Base-by-base conservation (phyloP, 768 basidiomycete species). In the Amanita inopinata region DNA sequence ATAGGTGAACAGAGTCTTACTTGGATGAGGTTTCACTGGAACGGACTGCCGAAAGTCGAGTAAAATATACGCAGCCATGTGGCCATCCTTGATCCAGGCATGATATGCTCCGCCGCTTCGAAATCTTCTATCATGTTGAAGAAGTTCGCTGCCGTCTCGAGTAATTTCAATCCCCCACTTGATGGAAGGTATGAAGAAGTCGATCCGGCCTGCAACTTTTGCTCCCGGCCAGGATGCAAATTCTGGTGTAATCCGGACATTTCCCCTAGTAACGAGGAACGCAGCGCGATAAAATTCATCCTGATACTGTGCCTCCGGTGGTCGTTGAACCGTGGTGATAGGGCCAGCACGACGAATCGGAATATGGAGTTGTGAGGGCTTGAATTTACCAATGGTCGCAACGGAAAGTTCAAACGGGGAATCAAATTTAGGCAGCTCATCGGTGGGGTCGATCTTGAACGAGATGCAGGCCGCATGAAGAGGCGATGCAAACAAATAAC, bases 91-190 rank as follows among this genome's bases (percentile, higher is more conserved):
- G n/a, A n/a, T n/a, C n/a, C n/a, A n/a, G n/a, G n/a, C n/a, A n/a
- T n/a, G n/a, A n/a, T n/a, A n/a, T n/a, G n/a, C n/a, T n/a, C n/a
- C n/a, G n/a, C n/a, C n/a, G n/a, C n/a, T n/a, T n/a, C n/a, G n/a
- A n/a, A n/a, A n/a, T n/a, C n/a, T n/a, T n/a, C n/a, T n/a, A n/a
- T n/a, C n/a, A n/a, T n/a, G n/a, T n/a, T n/a, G n/a, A n/a, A n/a
- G n/a, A n/a, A n/a, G n/a, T n/a, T n/a, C n/a, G n/a, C n/a, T n/a
- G n/a, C n/a, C n/a, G n/a, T n/a, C n/a, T 38, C 30, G 44, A 40
- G 45, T 46, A 15, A 46, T 10, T 33, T 46, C 45, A 19, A 46
- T 22, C 19, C 45, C 45, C 45, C 45, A 46, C 33, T 33, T 33
- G 22, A 46, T 28, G 9, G 3, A 18, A n/a, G 45, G 45, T 23